Conservation (phyloP, 352 stramenopile species). For the Pythium pectinolyticum region DNA sequence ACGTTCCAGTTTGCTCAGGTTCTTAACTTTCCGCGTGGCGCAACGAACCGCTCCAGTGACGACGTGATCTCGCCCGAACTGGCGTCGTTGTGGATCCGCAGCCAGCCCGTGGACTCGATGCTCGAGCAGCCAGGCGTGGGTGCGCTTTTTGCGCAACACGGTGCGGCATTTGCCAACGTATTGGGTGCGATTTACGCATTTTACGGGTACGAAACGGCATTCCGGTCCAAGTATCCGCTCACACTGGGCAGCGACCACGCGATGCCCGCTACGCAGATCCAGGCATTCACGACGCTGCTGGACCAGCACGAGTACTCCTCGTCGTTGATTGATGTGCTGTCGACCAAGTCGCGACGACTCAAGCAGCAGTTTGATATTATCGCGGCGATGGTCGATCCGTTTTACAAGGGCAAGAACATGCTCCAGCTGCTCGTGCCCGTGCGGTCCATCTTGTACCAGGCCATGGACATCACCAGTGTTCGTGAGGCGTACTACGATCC, state of each 20-base stretch:
- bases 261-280: slow-evolving; percentile 40
- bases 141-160: slow-evolving; percentile 17
- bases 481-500: slow-evolving; percentile 34
- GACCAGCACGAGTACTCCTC: slow-evolving; percentile 56
- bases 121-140: slow-evolving; percentile 52
- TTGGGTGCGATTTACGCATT: slow-evolving; percentile 81
- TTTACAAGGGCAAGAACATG: slow-evolving; percentile 37
- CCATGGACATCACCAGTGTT: slow-evolving; percentile 42
- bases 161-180: slow-evolving; percentile 43
- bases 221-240: slow-evolving; percentile 54
- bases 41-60: slow-evolving; percentile 32
- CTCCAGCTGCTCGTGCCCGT: slow-evolving; percentile 39
- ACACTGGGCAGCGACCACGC: slow-evolving; percentile 13
- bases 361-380: slow-evolving; percentile 63
- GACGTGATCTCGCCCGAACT: slow-evolving; percentile 46
- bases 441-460: slow-evolving; percentile 53
- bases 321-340: slow-evolving; percentile 68
- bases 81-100: slow-evolving; percentile 56
- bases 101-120: slow-evolving; percentile 39
- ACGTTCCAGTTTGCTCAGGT: slow-evolving; percentile 55
- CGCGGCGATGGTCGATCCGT: slow-evolving; percentile 8
- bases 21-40: slow-evolving; percentile 53
- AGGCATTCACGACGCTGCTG: slow-evolving; percentile 57
- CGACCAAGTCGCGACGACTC: slow-evolving; percentile 41
- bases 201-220: slow-evolving; percentile 53